phyloP scores from a whole-genome alignment of 2,329 filamentous ascomycete species.

The Huntiella decipiens region DNA sequence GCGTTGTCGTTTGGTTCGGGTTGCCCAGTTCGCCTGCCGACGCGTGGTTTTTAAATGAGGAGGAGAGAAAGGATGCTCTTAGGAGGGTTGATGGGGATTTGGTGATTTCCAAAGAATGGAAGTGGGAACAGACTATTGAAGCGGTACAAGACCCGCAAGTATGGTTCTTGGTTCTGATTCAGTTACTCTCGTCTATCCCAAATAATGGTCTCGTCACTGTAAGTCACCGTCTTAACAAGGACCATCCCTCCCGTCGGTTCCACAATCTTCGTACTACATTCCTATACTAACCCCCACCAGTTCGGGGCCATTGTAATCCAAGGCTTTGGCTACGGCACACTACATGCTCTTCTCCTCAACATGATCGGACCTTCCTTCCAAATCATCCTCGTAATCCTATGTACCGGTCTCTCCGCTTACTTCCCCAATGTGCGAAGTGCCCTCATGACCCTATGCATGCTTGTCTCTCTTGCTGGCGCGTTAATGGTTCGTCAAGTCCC shows the following conservation, averaged over 20 bases:
- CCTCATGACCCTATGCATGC: constrained; percentile 15
- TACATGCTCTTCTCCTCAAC: constrained; percentile 11
- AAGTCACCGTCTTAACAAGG: constrained; percentile 2
- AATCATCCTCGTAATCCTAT: constrained; percentile 14
- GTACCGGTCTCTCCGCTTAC: constrained; percentile 14
- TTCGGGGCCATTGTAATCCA: constrained; percentile 15
- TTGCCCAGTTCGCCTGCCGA: constrained; percentile 32
- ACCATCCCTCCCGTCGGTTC: neutral
- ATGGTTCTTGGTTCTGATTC: constrained; percentile 15
- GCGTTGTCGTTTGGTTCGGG: constrained; percentile 31
- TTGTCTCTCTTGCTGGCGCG: constrained; percentile 13
- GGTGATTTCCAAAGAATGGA: constrained; percentile 15
- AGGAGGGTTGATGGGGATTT: constrained; percentile 16
- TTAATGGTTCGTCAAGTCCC: constrained; percentile 15
- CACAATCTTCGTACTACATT: neutral
- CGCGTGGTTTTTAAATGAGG: constrained; percentile 14
- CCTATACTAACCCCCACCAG: constrained; percentile 7
- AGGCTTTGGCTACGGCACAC: constrained; percentile 13
- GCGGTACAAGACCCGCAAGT: constrained; percentile 16
- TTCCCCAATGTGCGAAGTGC: constrained; percentile 15
- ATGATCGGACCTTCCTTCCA: constrained; percentile 13
- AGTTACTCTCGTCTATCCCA: constrained; percentile 16
- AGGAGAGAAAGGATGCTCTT: constrained; percentile 17
- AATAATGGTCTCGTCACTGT: constrained; percentile 17
- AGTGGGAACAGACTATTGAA: constrained; percentile 17